Base-by-base conservation (phyloP, 495 filamentous ascomycete genomes). In the Terfezia boudieri region DNA sequence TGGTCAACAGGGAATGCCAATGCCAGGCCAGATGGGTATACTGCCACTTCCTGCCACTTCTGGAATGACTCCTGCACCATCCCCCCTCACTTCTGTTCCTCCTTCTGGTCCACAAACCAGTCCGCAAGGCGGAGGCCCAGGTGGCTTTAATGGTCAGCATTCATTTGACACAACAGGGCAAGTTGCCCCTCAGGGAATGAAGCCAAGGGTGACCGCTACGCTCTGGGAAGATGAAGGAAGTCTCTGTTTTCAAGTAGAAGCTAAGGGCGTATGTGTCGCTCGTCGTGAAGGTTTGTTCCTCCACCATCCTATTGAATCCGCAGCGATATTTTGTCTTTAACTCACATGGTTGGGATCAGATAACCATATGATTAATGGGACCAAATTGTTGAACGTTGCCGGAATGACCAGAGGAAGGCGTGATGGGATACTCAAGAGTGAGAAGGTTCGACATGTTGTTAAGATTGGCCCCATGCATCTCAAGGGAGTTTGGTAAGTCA, bases 391-490 rank as follows among this genome's bases (percentile, higher is more conserved):
- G 50, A 98, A 98, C 58, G 90, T 98, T 17, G 90, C 90, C 17
- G 89, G 90, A 2, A 98, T 98, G 90, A 98, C 90, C 32, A 77
- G 90, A 60, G 90, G 90, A 43, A 82, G 90, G 52, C 79, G 90
- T 62, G 90, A 98, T 66, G 90, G 90, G 49, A 98, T 98, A 57
- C 69, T 98, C 49, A 98, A 98, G 71, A 95, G 90, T 67, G 90
- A 98, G 66, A 96, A 96, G 67, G 76, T 86, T 37, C 77, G 90
- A 26, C 87, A 95, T 70, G 90, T 98, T 12, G 90, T 98, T 53
- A 98, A 98, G 69, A 98, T 98, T 62, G 90, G 90, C 0, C 90
- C 90, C 4, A 98, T 98, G 90, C 90, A 98, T 64, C 71, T 98
- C 26, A 98, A 98, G 69, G 90, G 90, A 62, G 90, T 98, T 55